Evolutionary conservation across 83 land plant genomes (phyloP).

Genomic region (Diphasiastrum complanatum): DNA sequence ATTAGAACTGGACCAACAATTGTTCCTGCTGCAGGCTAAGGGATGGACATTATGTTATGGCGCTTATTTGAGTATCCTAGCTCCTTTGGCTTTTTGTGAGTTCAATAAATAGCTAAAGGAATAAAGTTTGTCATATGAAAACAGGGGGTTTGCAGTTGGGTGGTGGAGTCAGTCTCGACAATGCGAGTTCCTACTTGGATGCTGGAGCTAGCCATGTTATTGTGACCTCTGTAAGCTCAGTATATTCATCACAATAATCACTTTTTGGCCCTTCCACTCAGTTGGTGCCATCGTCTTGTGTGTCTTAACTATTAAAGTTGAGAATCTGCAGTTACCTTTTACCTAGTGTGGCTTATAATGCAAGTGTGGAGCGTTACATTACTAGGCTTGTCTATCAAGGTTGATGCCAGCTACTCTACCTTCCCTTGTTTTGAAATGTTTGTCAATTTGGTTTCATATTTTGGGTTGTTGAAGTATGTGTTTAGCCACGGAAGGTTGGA

Average conservation of each 20-base stretch:
- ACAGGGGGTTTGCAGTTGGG: constrained; percentile 94
- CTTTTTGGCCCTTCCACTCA: not conserved
- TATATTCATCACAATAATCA: not conserved
- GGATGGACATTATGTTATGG: no score
- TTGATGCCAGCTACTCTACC: not conserved
- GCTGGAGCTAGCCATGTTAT: constrained; percentile 97
- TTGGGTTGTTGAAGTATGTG: constrained; percentile 56
- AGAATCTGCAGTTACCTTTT: no score
- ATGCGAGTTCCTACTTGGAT: constrained; percentile 59
- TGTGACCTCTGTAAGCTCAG: constrained; percentile 77
- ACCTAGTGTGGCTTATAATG: no score
- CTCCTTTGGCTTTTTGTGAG: not conserved
- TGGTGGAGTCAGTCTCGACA: constrained; percentile 73
- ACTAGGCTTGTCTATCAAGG: no score
- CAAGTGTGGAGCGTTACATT: no score
- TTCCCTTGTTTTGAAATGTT: not conserved
- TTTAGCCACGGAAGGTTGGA: constrained; percentile 79
- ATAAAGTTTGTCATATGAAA: not conserved
- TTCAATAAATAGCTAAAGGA: not conserved
- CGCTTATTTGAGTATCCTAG: not conserved
- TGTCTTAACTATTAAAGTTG: not conserved
- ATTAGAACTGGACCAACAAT: no score
- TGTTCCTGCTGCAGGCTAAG: no score
- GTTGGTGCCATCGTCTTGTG: not conserved
- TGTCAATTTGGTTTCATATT: not conserved